Evolutionary conservation across 257 asterid genomes (phyloP).

Genomic region (Gentiana macrophylla): DNA sequence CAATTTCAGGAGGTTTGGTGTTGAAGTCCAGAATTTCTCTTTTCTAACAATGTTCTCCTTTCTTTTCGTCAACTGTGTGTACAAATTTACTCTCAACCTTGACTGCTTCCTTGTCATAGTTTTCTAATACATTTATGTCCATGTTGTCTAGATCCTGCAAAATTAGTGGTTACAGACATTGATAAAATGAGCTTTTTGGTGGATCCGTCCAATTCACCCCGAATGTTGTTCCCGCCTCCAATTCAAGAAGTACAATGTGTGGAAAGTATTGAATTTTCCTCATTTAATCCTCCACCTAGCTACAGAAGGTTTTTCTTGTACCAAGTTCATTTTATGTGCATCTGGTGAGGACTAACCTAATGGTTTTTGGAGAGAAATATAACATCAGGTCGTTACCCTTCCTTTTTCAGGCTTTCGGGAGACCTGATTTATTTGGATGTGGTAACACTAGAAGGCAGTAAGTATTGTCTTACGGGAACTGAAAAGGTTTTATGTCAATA

Average conservation of each 20-base stretch:
- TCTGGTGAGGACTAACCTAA: neutral
- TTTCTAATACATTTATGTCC: conserved; percentile 10
- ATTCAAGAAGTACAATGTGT: conserved; percentile 72
- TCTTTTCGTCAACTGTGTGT: neutral
- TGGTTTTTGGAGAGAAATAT: conserved; percentile 2
- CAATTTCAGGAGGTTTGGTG: conserved; percentile 46
- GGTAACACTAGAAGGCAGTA: conserved; percentile 80
- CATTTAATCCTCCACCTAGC: conserved; percentile 96
- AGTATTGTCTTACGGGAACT: conserved; percentile 78
- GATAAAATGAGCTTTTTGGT: conserved; percentile 72
- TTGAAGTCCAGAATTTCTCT: neutral
- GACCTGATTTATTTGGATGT: conserved; percentile 91
- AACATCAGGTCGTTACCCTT: conserved; percentile 9
- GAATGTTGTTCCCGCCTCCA: conserved; percentile 51
- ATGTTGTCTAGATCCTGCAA: conserved; percentile 42
- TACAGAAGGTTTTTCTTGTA: conserved; percentile 59
- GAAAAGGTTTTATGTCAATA: conserved; percentile 77
- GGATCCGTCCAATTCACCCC: conserved; percentile 53
- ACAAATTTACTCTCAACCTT: neutral
- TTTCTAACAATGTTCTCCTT: neutral
- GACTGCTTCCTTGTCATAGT: conserved; percentile 5
- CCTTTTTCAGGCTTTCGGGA: conserved; percentile 76
- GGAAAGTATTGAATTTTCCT: conserved; percentile 79
- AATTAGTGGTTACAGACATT: conserved; percentile 68
- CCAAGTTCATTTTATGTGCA: neutral